Evolutionary conservation across 805 yeast genomes (phyloP).

Genomic region (Starmerella apicola): DNA sequence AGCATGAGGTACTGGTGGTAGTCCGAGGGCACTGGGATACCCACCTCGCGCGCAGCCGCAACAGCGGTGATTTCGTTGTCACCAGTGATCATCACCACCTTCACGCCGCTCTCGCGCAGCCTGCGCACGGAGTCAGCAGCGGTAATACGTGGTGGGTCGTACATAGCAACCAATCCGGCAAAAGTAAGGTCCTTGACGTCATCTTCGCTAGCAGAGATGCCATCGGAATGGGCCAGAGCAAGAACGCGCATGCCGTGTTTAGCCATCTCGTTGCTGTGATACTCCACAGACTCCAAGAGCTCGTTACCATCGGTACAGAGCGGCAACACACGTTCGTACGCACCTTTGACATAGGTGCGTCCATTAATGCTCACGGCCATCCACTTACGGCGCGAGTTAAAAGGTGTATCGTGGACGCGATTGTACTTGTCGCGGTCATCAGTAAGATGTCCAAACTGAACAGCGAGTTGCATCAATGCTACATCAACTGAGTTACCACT

Average conservation of each 20-base stretch:
- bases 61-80: conserved; percentile 42
- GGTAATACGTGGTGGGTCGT: conserved; percentile 92
- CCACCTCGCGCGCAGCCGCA: conserved; percentile 45
- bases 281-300: conserved; percentile 37
- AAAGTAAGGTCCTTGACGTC: conserved; percentile 74
- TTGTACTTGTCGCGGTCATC: conserved; percentile 50
- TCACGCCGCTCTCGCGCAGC: conserved; percentile 84
- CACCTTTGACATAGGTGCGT: conserved; percentile 74
- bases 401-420: conserved; percentile 66
- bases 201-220: conserved; percentile 44
- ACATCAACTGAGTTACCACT: conserved; percentile 93
- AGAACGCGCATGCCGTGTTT: conserved; percentile 75
- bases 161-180: conserved; percentile 86
- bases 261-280: conserved; percentile 56
- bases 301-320: conserved; percentile 52
- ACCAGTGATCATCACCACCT: conserved; percentile 95
- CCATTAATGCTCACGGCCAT: conserved; percentile 73
- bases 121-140: conserved; percentile 64
- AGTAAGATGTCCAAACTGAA: conserved; percentile 49
- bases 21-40: conserved; percentile 48
- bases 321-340: conserved; percentile 59
- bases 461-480: conserved; percentile 67
- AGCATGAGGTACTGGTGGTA: conserved; percentile 58
- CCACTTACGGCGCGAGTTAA: conserved; percentile 70
- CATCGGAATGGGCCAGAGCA: conserved; percentile 52